Base-by-base conservation (phyloP, 176 grass and related monocot genomes). In the Saccharum officinarum region DNA sequence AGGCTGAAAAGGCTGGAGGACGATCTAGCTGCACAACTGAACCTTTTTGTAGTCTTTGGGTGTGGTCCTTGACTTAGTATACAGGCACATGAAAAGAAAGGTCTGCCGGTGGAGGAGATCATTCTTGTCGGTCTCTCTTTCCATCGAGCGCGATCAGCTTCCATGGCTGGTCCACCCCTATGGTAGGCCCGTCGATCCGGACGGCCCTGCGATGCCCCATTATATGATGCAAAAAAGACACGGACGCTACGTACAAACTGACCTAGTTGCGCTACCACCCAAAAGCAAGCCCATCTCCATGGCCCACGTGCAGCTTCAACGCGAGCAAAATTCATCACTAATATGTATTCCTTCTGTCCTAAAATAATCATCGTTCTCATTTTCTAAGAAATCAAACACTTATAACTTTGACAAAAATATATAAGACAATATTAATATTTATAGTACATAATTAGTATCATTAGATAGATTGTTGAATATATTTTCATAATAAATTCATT, bases 61-160 rank as follows among this genome's bases (percentile, higher is more conserved):
- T 17, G 82, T 85, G 77, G 82, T 85, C 77, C 77, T 89, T 76
- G 47, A 33, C 82, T 61, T 81, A 1, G 49, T 33, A 76, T 26
- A 63, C 71, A 49, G 40, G n/a, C 83, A 62, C 77, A 23, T 85
- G 76, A 62, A 85, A 89, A 69, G 76, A 73, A 67, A 86, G 75
- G 20, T 85, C 63, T 30, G 13, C 72, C 18, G 46, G 72, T 75
- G 67, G 88, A 83, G 86, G 79, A 76, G 78, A 90, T 86, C 85
- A 86, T 93, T 82, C 91, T 76, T 93, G 88, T 93, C 88, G 82
- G 88, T 81, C 79, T 93, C 75, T 87, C 77, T 68, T 47, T 78
- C 10, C 8, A 13, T 14, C 47, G 47, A 76, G 47, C 47, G 44
- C 47, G 44, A 66, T 73, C 67, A 76, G 68, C 82, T 75, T 66